Percentiles rank a stretch among this genome's conserved stretches.
phyloP scores from a whole-genome alignment of 2,329 filamentous ascomycete genomes.

The Sarocladium oryzae region DNA sequence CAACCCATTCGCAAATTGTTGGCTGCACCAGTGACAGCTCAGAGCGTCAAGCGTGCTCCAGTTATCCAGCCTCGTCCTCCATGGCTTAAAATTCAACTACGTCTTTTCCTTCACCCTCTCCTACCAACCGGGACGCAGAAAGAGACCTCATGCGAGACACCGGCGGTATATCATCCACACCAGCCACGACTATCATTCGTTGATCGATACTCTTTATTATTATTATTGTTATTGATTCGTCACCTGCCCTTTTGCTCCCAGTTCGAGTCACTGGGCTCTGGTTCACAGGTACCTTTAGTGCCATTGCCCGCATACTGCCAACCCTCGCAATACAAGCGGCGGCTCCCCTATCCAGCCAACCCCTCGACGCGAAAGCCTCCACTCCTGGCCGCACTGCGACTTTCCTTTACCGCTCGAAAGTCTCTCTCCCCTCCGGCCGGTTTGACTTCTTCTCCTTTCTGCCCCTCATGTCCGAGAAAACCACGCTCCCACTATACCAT shows the following conservation, averaged over 20 bases:
- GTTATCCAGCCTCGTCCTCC: background rate
- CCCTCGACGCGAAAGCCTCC: conserved; percentile 8
- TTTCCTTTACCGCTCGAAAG: conserved; percentile 5
- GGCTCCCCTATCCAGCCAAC: conserved; percentile 7
- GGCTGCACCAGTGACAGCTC: background rate
- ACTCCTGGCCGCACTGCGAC: background rate
- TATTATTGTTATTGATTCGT: background rate
- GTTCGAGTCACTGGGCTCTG: too few relatives aligned
- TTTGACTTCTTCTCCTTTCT: background rate
- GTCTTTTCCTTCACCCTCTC: background rate
- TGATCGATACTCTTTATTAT: too few relatives aligned
- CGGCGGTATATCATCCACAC: background rate
- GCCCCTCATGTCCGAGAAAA: conserved; percentile 9
- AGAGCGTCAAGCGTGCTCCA: background rate
- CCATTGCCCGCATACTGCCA: conserved; percentile 5
- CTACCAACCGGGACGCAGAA: background rate
- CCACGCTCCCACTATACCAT: conserved; percentile 2
- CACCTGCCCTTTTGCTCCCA: too few relatives aligned
- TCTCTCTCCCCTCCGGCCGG: conserved; percentile 1
- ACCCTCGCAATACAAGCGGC: conserved; percentile 1
- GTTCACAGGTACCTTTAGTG: too few relatives aligned
- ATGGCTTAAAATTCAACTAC: background rate
- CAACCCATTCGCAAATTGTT: conserved; percentile 2
- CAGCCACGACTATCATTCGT: background rate
- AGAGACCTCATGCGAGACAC: background rate